Base-by-base conservation (phyloP, 805 yeast genomes). In the Saccharomycopsis vini region DNA sequence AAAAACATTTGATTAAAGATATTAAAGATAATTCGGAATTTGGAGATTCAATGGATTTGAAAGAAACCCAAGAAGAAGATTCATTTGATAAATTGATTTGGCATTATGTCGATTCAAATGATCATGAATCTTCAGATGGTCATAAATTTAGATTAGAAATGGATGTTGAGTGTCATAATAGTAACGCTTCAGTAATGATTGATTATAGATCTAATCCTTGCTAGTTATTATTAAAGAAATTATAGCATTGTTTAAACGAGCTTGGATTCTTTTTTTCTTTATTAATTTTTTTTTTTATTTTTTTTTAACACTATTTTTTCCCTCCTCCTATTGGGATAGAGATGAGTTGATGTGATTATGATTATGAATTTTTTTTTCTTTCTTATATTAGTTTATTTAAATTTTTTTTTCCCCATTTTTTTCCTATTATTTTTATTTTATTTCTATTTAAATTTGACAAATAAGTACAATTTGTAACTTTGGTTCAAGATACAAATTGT, bases 1-100 rank as follows among this genome's bases (percentile, higher is more conserved):
- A 77, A 54, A 79, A 79, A 56, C 89, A 81, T 59, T 63, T 82
- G 56, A 66, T 82, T 56, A 71, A 72, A 49, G 89, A 81, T 53
- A 77, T 82, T 62, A 72, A 71, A 50, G 68, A 66, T 46, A 73
- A 77, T 58, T 65, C 79, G n/a, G 83, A 85, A 37, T 60, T 69
- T 44, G 49, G 52, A 34, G 59, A 58, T 4, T 65, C 66, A 39
- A 64, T 74, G 62, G 67, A 73, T 39, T 73, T 75, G 56, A 71
- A 73, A 41, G 69, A 64, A 28, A 66, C 71, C 43, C 72, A 75
- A 47, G 72, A 72, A 46, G 55, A 62, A 28, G 67, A 66, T 47
- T 65, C 69, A 38, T 62, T 66, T 30, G 72, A 71, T 38, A 64
- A 65, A 41, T 67, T 80, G 42, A 68, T 73, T 26, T 81, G 88